phyloP scores from a whole-genome alignment of 2,329 filamentous ascomycete species.

The Pyrenochaeta sp. region DNA sequence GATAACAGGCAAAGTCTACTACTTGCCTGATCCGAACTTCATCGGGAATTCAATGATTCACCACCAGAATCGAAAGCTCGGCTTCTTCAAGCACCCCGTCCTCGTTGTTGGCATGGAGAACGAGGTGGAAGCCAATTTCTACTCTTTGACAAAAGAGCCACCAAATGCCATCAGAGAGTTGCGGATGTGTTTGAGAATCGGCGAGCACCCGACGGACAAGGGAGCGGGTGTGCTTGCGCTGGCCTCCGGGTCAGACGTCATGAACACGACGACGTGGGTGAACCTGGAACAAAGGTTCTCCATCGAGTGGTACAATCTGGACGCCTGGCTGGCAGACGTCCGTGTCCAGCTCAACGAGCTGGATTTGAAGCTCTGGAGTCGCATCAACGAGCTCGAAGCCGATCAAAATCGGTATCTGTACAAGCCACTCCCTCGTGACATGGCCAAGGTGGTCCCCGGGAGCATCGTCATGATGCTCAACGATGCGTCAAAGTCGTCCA shows the following conservation, averaged over 20 bases:
- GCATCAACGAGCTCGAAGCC: slow-evolving; percentile 20
- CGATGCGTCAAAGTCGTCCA: slow-evolving; percentile 14
- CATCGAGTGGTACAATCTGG: slow-evolving; percentile 20
- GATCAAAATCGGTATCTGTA: slow-evolving; percentile 32
- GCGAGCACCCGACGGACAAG: slow-evolving; percentile 4
- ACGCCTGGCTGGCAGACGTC: slow-evolving; percentile 15
- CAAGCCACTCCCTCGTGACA: slow-evolving; percentile 21
- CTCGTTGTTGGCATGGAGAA: slow-evolving; percentile 18
- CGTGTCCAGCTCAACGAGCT: slow-evolving; percentile 7
- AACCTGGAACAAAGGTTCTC: slow-evolving; percentile 27
- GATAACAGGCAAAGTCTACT: slow-evolving; percentile 18
- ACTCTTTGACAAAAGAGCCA: slow-evolving; percentile 18
- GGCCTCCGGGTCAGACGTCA: slow-evolving; percentile 7
- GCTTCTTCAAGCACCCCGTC: slow-evolving; percentile 29
- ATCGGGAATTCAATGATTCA: slow-evolving; percentile 20
- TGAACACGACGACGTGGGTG: slow-evolving; percentile 20
- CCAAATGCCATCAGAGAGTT: slow-evolving; percentile 19
- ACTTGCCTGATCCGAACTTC: slow-evolving; percentile 9
- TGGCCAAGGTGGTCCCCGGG: slow-evolving; percentile 13
- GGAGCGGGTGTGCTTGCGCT: slow-evolving; percentile 14
- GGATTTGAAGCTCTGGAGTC: slow-evolving; percentile 16
- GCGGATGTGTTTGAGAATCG: slow-evolving; percentile 20
- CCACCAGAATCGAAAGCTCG: slow-evolving; percentile 18
- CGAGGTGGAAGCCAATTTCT: slow-evolving; percentile 18
- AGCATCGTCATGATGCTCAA: slow-evolving; percentile 24